Conservation (phyloP, 345 rosid genomes). For the Brassica rapa region DNA sequence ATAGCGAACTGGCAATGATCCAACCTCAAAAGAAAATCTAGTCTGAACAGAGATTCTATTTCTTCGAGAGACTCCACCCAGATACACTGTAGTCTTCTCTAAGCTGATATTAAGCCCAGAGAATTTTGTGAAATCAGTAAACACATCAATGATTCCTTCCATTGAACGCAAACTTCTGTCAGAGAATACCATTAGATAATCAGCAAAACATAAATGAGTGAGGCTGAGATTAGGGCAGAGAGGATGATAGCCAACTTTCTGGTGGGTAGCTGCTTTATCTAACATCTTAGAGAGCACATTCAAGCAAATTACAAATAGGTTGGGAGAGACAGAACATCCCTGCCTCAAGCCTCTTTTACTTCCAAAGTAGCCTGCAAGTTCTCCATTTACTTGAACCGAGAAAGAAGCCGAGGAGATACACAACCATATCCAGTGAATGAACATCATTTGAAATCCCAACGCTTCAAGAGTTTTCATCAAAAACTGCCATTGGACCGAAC, state of each 20-base stretch:
- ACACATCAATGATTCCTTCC: not conserved
- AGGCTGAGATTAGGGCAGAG: not conserved
- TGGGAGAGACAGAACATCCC: not conserved
- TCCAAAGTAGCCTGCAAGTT: not conserved
- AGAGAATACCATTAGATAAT: not conserved
- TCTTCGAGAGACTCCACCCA: not conserved
- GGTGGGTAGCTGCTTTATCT: not conserved
- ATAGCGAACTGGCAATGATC: not conserved
- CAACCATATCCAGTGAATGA: not conserved
- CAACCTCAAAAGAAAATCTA: not conserved
- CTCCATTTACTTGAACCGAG: not conserved
- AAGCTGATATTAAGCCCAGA: not conserved
- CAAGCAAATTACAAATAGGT: not conserved
- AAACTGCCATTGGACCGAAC: not conserved
- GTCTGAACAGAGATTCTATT: not conserved
- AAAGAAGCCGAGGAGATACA: not conserved
- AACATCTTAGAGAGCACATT: not conserved
- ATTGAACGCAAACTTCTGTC: not conserved
- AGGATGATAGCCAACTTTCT: not conserved
- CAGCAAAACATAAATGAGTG: not conserved
- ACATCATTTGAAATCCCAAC: not conserved
- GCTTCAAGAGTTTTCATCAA: not conserved
- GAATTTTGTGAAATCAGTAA: not conserved
- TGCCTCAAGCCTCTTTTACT: not conserved
- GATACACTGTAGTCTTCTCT: not conserved